Percentiles rank a stretch among this genome's conserved stretches.
Conservation (phyloP, 371 early-diverging fungal species). For the Syncephalastrum sp. region DNA sequence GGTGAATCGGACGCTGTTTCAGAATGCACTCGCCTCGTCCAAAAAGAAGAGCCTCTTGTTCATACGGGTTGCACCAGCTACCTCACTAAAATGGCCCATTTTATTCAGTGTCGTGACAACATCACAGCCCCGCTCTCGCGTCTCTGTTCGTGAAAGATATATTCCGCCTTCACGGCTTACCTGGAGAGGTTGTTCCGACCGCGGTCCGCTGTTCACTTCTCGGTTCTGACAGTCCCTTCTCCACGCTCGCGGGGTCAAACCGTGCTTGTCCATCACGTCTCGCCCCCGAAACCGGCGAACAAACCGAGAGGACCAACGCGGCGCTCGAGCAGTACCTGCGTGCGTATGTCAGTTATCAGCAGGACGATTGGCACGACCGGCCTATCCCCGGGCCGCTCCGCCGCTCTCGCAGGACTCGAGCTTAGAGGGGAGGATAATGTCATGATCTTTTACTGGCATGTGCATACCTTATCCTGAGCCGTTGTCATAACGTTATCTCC, state of each 20-base stretch:
- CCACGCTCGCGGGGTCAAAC: constrained; percentile 22
- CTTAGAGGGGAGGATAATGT: constrained; percentile 4
- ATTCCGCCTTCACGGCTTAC: constrained; percentile 41
- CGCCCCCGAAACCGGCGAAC: constrained; percentile 58
- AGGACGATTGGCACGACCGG: constrained; percentile 44
- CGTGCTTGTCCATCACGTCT: constrained; percentile 34
- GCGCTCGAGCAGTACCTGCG: constrained; percentile 52
- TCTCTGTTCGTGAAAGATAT: constrained; percentile 28
- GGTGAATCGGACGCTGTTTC: no score
- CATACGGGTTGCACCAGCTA: no score
- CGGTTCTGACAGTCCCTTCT: constrained; percentile 26
- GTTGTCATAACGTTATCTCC: no score
- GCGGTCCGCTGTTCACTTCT: constrained; percentile 43
- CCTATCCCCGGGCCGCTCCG: constrained; percentile 7
- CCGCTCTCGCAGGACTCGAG: constrained; percentile 9
- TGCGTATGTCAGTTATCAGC: constrained; percentile 32
- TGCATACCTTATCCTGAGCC: no score
- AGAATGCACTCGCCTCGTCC: no score
- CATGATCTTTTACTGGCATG: neutral
- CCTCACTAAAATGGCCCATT: constrained; percentile 44
- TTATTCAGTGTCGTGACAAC: constrained; percentile 28
- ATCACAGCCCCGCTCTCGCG: constrained; percentile 27
- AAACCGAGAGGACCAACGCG: constrained; percentile 52
- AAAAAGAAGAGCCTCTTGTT: no score
- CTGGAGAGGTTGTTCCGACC: constrained; percentile 41